Percentiles rank a stretch among this genome's conserved stretches.
Evolutionary conservation across 495 filamentous ascomycete genomes (phyloP).

Genomic region (Xylaria castorea): DNA sequence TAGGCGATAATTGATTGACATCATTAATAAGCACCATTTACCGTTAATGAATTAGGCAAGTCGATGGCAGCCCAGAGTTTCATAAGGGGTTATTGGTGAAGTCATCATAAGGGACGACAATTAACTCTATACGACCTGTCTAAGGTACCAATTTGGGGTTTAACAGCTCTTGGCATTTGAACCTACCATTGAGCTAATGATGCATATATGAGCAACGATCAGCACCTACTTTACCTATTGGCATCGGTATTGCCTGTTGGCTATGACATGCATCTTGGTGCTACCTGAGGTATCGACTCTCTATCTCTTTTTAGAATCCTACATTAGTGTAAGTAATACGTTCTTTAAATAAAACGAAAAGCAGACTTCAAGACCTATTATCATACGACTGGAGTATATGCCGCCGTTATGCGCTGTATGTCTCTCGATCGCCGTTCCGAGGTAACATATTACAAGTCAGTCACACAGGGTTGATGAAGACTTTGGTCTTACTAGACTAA

Average conservation of each 20-base stretch:
- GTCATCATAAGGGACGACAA: conserved; percentile 18
- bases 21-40: conserved; percentile 6
- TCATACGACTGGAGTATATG: conserved; percentile 3
- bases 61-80: background rate
- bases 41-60: background rate
- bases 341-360: conserved; percentile 20
- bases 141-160: background rate
- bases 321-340: conserved; percentile 5
- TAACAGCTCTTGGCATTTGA: background rate
- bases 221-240: background rate
- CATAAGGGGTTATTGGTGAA: conserved; percentile 10
- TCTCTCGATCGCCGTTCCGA: background rate
- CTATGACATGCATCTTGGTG: conserved; percentile 4
- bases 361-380: background rate
- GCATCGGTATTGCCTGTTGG: conserved; percentile 11
- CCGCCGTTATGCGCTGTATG: background rate
- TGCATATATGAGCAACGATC: conserved; percentile 11
- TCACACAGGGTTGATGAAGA: background rate
- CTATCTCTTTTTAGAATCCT: conserved; percentile 18
- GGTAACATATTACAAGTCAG: background rate
- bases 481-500: background rate
- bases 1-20: background rate
- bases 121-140: background rate
- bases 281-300: background rate
- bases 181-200: background rate